phyloP scores from a whole-genome alignment of 2,329 filamentous ascomycete genomes.

The Acrocalymma vagum region DNA sequence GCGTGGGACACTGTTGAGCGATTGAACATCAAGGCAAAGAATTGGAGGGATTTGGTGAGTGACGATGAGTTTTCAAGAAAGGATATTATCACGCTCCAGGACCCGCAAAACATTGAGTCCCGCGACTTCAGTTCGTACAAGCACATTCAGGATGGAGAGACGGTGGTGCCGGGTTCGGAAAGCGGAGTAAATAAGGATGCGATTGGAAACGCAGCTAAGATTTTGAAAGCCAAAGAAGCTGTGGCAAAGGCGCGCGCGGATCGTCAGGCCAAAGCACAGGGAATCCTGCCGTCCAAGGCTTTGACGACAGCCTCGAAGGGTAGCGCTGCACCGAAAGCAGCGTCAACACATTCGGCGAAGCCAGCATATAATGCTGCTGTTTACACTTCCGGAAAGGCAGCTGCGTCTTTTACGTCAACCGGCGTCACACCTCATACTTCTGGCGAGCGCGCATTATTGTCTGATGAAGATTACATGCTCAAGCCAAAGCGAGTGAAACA shows the following conservation, averaged over 20 bases:
- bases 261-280: constrained; percentile 57
- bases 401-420: constrained; percentile 94
- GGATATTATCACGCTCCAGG: constrained; percentile 95
- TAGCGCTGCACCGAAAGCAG: constrained; percentile 38
- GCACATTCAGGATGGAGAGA: constrained; percentile 84
- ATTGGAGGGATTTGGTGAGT: constrained; percentile 90
- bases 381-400: constrained; percentile 89
- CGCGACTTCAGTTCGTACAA: constrained; percentile 89
- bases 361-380: constrained; percentile 79
- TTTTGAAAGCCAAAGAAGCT: constrained; percentile 88
- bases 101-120: constrained; percentile 87
- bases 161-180: constrained; percentile 73
- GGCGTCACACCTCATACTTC: constrained; percentile 92
- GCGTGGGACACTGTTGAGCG: constrained; percentile 94
- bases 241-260: constrained; percentile 89
- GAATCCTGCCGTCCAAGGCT: constrained; percentile 24
- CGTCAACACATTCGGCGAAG: constrained; percentile 52
- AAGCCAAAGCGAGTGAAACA: constrained; percentile 87
- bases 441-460: constrained; percentile 83
- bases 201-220: constrained; percentile 81
- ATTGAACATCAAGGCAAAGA: constrained; percentile 95
- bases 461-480: constrained; percentile 96
- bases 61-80: constrained; percentile 86
- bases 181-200: constrained; percentile 81
- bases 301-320: constrained; percentile 34